A percentile compares a stretch with the other conserved stretches of the same genome.
Conservation (phyloP, 2,329 filamentous ascomycete species). For the Scleromitrula shiraiana region DNA sequence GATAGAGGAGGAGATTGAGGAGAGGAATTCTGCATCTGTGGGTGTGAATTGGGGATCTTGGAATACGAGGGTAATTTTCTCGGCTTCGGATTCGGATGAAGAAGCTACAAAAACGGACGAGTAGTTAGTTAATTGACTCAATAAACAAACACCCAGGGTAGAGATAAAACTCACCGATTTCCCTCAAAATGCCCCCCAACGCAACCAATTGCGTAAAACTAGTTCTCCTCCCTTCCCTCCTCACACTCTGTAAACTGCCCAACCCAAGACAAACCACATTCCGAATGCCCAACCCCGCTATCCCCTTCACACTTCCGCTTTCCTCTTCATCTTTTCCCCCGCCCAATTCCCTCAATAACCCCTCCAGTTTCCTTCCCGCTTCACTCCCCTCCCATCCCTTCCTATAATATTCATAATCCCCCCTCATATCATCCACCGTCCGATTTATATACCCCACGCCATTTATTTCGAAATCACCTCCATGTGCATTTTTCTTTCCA, state of each 20-base stretch:
- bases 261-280: constrained; percentile 27
- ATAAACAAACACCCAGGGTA: too few species aligned
- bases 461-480: constrained; percentile 24
- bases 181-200: constrained; percentile 20
- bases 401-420: constrained; percentile 20
- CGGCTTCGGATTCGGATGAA: not conserved
- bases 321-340: too few species aligned
- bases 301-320: too few species aligned
- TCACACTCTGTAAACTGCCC: constrained; percentile 26
- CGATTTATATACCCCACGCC: constrained; percentile 24
- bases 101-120: too few species aligned
- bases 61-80: constrained; percentile 11
- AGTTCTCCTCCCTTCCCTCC: constrained; percentile 24
- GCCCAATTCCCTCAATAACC: constrained; percentile 11
- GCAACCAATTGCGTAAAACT: constrained; percentile 28
- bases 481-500: constrained; percentile 12
- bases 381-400: constrained; percentile 24
- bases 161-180: constrained; percentile 12
- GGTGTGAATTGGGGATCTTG: constrained; percentile 29
- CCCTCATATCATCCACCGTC: constrained; percentile 23
- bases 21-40: constrained; percentile 28
- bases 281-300: constrained; percentile 9
- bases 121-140: too few species aligned
- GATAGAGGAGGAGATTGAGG: too few species aligned
- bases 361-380: constrained; percentile 15